Evolutionary conservation across 345 rosid genomes (phyloP), one percentile per base, ranked within the genome.

Genomic region (Jatropha curcas): DNA sequence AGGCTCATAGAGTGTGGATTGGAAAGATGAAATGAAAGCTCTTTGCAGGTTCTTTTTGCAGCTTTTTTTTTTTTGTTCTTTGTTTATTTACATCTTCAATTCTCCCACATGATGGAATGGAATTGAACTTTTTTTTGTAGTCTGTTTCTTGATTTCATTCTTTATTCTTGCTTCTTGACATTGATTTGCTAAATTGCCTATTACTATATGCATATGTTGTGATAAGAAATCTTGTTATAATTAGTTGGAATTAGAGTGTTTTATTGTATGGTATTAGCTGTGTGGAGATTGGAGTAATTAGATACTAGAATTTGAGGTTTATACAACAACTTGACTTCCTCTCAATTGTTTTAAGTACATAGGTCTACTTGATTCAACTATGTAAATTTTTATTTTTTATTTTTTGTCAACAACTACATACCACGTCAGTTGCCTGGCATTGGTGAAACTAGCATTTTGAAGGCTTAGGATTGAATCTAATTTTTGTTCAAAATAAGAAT

Each of bases 1-100:
- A 87, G 86, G 80, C 88, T 91, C 74, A 71, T 87, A 56, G 97
- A 92, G 39, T 89, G 88, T 75, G 97, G 93, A 25, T n/a, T 88
- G 97, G 97, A 88, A 83, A 75, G 97, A 92, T 78, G 94, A 88
- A 52, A 86, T 92, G 93, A 86, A 83, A 72, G 82, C 88, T 70
- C 89, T 86, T 74, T 89, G 94, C 97, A 92, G 97, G 97, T 88
- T 66, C 11, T n/a, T n/a, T 48, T 34, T n/a, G n/a, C 60, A 57
- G 25, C 37, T 58, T 43, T 16, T 46, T 50, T 55, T 25, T 4
- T 53, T 53, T 25, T 52, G 2, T 7, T 53, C 3, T 55, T 33
- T n/a, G n/a, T n/a, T n/a, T n/a, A n/a, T n/a, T n/a, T n/a, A n/a
- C n/a, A n/a, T n/a, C n/a, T n/a, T n/a, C n/a, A n/a, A n/a, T n/a